phyloP scores from a whole-genome alignment of 2,329 filamentous ascomycete genomes.

The Kalmusia sp. region DNA sequence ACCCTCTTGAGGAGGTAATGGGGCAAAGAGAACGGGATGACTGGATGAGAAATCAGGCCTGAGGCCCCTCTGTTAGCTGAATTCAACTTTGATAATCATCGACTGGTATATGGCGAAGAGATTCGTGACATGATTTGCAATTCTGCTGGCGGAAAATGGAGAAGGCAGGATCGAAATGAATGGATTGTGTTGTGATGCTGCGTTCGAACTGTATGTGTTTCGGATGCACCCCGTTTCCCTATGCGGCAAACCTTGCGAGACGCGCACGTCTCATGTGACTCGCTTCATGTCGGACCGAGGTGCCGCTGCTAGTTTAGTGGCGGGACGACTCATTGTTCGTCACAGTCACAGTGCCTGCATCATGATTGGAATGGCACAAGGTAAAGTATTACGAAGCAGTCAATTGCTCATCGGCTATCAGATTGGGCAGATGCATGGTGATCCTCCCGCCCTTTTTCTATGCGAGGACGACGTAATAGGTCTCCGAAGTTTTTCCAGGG shows the following conservation, averaged over 20 bases:
- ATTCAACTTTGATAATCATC: background rate
- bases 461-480: no score
- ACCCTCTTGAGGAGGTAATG: background rate
- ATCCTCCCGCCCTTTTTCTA: background rate
- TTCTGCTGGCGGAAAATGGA: background rate
- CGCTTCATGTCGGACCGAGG: conserved; percentile 17
- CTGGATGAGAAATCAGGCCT: background rate
- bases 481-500: background rate
- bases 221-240: background rate
- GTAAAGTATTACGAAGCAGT: background rate
- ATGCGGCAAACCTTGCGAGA: conserved; percentile 1
- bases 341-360: no score
- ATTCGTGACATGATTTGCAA: background rate
- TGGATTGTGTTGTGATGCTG: background rate
- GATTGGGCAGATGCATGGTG: background rate
- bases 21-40: background rate
- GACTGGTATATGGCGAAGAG: background rate
- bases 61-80: background rate
- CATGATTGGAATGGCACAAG: no score
- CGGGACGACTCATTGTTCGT: no score
- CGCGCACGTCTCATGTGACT: background rate
- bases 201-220: conserved; percentile 1
- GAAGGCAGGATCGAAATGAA: background rate
- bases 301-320: background rate
- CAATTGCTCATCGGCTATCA: background rate